phyloP scores from a whole-genome alignment of 2,329 filamentous ascomycete genomes.

The Ceratocystiopsis sp. region DNA sequence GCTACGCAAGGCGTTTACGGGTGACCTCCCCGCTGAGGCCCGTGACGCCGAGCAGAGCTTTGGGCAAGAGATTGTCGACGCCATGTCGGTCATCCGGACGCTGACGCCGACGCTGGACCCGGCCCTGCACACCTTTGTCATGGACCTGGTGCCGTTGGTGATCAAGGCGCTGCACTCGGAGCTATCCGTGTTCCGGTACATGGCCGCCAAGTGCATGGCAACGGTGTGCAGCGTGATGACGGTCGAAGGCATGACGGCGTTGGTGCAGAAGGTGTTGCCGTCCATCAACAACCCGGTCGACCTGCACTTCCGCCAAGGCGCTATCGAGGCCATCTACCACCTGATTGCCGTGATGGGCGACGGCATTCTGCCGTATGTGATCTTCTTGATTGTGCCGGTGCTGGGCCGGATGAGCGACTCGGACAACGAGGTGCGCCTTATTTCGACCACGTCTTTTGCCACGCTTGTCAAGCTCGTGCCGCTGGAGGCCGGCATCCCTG shows the following conservation, averaged over 20 bases:
- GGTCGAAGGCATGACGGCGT: constrained; percentile 84
- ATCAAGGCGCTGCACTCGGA: constrained; percentile 76
- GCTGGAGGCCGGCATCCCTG: constrained; percentile 89
- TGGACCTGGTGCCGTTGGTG: constrained; percentile 68
- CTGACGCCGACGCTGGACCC: constrained; percentile 77
- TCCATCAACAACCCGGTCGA: constrained; percentile 84
- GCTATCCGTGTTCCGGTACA: constrained; percentile 86
- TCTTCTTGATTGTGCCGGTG: constrained; percentile 95
- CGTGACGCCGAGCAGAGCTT: constrained; percentile 55
- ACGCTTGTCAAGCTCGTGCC: constrained; percentile 94
- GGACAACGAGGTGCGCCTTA: constrained; percentile 82
- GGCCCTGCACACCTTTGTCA: constrained; percentile 61
- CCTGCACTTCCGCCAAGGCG: constrained; percentile 76
- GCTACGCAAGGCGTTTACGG: constrained; percentile 55
- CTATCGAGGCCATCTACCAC: constrained; percentile 90
- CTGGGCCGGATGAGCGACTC: constrained; percentile 97
- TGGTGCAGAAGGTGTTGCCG: constrained; percentile 84
- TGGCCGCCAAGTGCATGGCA: constrained; percentile 91
- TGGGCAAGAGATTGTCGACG: constrained; percentile 88
- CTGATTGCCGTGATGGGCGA: constrained; percentile 98
- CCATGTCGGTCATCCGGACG: constrained; percentile 79
- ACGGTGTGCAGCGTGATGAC: constrained; percentile 95
- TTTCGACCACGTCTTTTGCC: constrained; percentile 92
- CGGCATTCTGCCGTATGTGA: constrained; percentile 87
- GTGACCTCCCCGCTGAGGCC: constrained; percentile 54